Evolutionary conservation across 139 green algal species (phyloP), one percentile per base, ranked within the genome.

Genomic region (Trebouxia sp.): DNA sequence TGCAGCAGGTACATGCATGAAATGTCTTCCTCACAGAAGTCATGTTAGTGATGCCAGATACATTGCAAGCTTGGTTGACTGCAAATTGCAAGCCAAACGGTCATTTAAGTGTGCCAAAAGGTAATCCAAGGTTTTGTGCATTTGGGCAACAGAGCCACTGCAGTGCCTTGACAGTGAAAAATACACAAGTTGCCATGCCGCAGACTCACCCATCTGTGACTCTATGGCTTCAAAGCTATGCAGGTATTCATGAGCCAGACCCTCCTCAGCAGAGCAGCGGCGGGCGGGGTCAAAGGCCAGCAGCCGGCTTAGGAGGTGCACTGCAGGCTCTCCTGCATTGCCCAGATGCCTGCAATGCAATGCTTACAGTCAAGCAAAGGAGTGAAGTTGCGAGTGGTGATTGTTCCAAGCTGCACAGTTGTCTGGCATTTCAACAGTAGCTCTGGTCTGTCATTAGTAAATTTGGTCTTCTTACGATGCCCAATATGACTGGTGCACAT

Each of bases 191-290:
- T 39, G 20, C 20, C 56, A 37, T 24, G 11, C n/a, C n/a, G 15
- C 5, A 5, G 62, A 14, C 62, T 80, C 51, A 80, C 50, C 50
- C 14, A 47, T 14, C 28, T 72, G 62, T 35, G 37, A 7, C 14
- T 72, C 62, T 45, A 72, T 72, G 43, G 51, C 22, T 22, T 85
- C 82, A n/a, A 83, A 37, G 38, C 78, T 77, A 14, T 65, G 26
- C 56, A 98, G 96, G 86, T 93, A 98, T 76, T 95, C 92, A 78
- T 98, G 95, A 0, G 76, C 58, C 32, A 97, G 83, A 0, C 91
- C 93, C 84, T 98, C 95, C 28, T 94, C 87, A 1, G 87, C 85
- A 42, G 35, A 76, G 65, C 77, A 76, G 22, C 92, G 82, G 15
- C 89, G 83, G 12, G 42, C 75, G 6, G 95, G 95, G 87, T 98